A percentile compares a stretch with the other conserved stretches of the same genome.
Conservation (phyloP, 768 basidiomycete genomes). For the Chiua virens region DNA sequence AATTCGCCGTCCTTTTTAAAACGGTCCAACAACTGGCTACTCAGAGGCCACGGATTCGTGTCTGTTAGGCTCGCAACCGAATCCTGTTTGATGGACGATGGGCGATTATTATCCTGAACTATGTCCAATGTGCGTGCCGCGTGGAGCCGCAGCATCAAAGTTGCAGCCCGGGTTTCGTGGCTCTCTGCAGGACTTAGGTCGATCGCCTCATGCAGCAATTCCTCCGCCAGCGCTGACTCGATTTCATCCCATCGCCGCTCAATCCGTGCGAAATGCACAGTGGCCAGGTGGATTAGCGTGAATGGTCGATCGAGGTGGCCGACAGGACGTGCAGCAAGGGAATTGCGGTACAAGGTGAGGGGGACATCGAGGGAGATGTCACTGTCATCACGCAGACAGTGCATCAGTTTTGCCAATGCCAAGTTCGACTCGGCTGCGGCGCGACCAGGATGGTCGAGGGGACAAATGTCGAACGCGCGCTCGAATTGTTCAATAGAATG, state of each 20-base stretch:
- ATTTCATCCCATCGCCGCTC: not conserved
- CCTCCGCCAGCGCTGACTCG: not conserved
- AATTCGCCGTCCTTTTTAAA: not conserved
- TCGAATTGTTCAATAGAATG: not conserved
- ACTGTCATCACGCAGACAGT: not conserved
- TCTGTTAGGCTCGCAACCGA: not conserved
- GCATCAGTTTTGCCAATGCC: slow-evolving; percentile 1
- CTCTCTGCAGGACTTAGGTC: not conserved
- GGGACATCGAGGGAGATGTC: not conserved
- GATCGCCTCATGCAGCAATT: not conserved
- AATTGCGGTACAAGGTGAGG: not conserved
- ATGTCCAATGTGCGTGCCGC: not conserved
- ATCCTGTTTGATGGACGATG: not conserved
- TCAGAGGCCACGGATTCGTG: not conserved
- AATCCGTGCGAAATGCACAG: not conserved
- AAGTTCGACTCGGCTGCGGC: slow-evolving; percentile 4
- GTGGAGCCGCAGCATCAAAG: not conserved
- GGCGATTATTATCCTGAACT: not conserved
- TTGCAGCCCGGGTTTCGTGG: not conserved
- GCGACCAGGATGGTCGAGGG: slow-evolving; percentile 4
- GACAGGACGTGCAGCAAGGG: not conserved
- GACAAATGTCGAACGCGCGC: slow-evolving; percentile 3
- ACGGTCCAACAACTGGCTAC: not conserved
- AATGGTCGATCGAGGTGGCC: slow-evolving; percentile 1
- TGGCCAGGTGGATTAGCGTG: slow-evolving; percentile 2